Evolutionary conservation across 2,329 filamentous ascomycete species (phyloP), one percentile per base, ranked within the genome.

Genomic region (Apiospora rasikravindrae): DNA sequence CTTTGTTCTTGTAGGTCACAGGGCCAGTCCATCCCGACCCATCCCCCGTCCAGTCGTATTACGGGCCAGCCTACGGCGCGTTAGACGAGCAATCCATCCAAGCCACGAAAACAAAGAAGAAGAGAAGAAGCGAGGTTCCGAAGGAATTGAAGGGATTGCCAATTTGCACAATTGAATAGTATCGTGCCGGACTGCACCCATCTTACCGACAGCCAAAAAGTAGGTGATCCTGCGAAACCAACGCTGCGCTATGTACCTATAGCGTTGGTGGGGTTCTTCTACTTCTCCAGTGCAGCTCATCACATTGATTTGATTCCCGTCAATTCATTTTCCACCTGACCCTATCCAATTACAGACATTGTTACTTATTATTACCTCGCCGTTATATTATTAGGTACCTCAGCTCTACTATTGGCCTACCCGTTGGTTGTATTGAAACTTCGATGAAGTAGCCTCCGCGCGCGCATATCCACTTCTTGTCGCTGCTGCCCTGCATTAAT

Each of bases 11-110:
- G 53, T 19, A 64, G 29, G 53, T 37, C 22, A 42, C 53, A 64
- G 53, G 26, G 3, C 29, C 29, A 61, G 16, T 16, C 24, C 53
- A 19, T 61, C 33, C 26, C 53, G 26, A 64, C 14, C 29, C 53
- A 13, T 37, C 26, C 14, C 8, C 16, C 53, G 16, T 64, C 19
- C 16, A 29, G 16, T 37, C 29, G 29, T 6, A 61, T 37, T 37
- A 61, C 29, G 29, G 29, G 14, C 53, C 53, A 61, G 53, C 53
- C 51, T 57, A 57, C 51, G 51, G 51, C 51, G 51, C 51, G 26
- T 57, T 29, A 57, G 51, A 57, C 51, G 51, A 29, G 51, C 16
- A 57, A 29, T 16, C 13, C 53, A 7, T 6, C 33, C 33, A 61
- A 61, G 53, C 53, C 29, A 64, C 53, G 29, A 24, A 61, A n/a